Evolutionary conservation across 108 stramenopile species (phyloP).

Genomic region (Discostella stelligeroides): DNA sequence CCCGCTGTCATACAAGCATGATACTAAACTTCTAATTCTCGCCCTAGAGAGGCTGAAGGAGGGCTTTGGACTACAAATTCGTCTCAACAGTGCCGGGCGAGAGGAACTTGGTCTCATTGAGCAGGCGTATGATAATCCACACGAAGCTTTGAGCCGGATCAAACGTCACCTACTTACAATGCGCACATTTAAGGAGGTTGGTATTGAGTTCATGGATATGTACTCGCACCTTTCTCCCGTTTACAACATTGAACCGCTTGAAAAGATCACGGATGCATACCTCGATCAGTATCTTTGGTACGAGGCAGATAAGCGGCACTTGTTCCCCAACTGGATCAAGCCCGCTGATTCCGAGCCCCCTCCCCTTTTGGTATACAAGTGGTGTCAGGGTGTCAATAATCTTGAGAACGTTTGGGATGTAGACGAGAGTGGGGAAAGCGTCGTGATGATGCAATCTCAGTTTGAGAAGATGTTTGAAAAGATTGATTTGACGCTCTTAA

Average conservation of each 20-base stretch:
- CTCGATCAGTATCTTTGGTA: constrained; percentile 99
- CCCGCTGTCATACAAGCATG: constrained; percentile 99
- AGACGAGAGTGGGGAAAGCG: constrained; percentile 91
- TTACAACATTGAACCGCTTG: constrained; percentile 97
- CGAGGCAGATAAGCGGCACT: constrained; percentile 97
- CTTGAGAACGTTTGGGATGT: constrained; percentile 97
- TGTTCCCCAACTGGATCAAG: constrained; percentile 97
- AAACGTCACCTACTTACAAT: constrained; percentile 98
- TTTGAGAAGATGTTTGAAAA: constrained; percentile 99
- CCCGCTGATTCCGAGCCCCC: constrained; percentile 99
- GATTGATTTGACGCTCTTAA: constrained; percentile 96
- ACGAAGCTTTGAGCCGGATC: constrained; percentile 98
- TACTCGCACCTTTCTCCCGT: constrained; percentile 97
- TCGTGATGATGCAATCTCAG: constrained; percentile 95
- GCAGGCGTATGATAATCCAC: constrained; percentile 99
- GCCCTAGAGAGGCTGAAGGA: constrained; percentile 99
- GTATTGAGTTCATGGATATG: constrained; percentile 99
- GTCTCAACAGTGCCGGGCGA: constrained; percentile 94
- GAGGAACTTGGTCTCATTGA: constrained; percentile 99
- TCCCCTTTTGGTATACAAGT: constrained; percentile 98
- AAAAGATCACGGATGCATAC: constrained; percentile 99
- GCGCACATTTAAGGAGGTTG: constrained; percentile 99
- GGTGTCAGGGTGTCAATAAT: constrained; percentile 99
- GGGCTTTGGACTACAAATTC: constrained; percentile 89
- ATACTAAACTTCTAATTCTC: constrained; percentile 99